Evolutionary conservation across 106 monocot species (phyloP), one percentile per base, ranked within the genome.

Genomic region (Dendrobium huoshanense): DNA sequence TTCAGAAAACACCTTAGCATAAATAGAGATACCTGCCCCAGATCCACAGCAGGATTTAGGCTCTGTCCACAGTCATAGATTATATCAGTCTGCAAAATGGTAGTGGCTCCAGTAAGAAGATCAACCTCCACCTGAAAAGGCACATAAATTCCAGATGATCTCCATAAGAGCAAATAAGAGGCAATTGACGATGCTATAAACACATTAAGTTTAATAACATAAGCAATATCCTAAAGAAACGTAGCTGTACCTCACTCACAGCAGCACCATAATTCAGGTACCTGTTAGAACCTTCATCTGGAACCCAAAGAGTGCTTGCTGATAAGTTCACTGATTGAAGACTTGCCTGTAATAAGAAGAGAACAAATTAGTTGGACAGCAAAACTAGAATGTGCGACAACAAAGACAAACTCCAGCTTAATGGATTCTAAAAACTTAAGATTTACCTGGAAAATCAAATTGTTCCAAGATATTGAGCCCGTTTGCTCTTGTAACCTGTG

Each of bases 231-330:
- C 9, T 56, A 67, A 67, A 27, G 10, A 67, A 67, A 4, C 5
- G 45, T 17, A 27, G 47, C 29, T 1, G 27, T 83, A 96, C 95
- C 95, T 96, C 93, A 44, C 91, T 93, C 20, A 84, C 29, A 25
- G 93, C 95, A 81, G 91, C 96, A 75, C 96, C 96, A 84, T 81
- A 96, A 81, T 93, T 96, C 51, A 93, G 84, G 78, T 96, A 96
- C 33, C 9, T 72, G 1, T 4, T 42, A 45, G 86, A 84, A 31
- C 51, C 75, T 51, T 17, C 2, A 1, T 89, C 93, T 45, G 96
- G 91, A 37, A 86, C 82, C 75, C 77, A 93, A 41, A 77, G 87
- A 25, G 78, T 64, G 78, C 89, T 87, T 55, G 91, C 89, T 31
- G 96, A 91, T 80, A 96, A 81, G 78, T 96, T 93, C 27, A 96